Percentiles rank a stretch among this genome's conserved stretches.
Conservation (phyloP, 2,329 filamentous ascomycete genomes). For the Beauveria sp. region DNA sequence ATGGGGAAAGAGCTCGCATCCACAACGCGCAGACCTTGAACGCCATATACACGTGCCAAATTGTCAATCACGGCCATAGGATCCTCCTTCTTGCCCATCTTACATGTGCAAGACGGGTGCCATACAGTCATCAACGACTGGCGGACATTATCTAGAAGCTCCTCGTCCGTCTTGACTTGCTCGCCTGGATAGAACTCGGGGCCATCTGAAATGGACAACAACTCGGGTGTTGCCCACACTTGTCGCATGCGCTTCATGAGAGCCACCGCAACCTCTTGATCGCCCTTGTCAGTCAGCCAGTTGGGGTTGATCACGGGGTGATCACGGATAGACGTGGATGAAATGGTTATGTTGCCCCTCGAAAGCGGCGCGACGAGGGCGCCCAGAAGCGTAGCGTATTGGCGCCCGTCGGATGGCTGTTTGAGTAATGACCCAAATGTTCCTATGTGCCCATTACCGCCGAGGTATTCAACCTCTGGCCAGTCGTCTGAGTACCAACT, state of each 20-base stretch:
- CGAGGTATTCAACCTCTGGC: conserved; percentile 3
- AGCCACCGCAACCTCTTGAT: conserved; percentile 36
- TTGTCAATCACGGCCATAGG: conserved; percentile 50
- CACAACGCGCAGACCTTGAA: conserved; percentile 49
- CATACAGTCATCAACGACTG: not conserved
- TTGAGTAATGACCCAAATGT: not conserved
- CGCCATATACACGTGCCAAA: conserved; percentile 48
- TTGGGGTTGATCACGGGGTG: conserved; percentile 36
- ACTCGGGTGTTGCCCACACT: conserved; percentile 18
- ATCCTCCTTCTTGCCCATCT: conserved; percentile 43
- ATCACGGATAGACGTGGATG: conserved; percentile 22
- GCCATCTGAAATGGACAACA: conserved; percentile 22
- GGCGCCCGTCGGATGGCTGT: not conserved
- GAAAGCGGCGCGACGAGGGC: conserved; percentile 26
- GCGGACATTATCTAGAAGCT: not conserved
- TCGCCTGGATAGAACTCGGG: conserved; percentile 31
- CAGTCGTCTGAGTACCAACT: not conserved
- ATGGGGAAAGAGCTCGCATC: conserved; percentile 46
- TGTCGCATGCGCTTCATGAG: conserved; percentile 35
- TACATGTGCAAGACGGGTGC: conserved; percentile 19
- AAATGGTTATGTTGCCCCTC: conserved; percentile 34
- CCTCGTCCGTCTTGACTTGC: conserved; percentile 18
- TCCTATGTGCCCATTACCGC: not conserved
- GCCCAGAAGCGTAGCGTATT: conserved; percentile 17
- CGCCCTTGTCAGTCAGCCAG: conserved; percentile 34